Evolutionary conservation across 805 yeast species (phyloP), one percentile per base, ranked within the genome.

Genomic region (Blastobotrys peoriensis): DNA sequence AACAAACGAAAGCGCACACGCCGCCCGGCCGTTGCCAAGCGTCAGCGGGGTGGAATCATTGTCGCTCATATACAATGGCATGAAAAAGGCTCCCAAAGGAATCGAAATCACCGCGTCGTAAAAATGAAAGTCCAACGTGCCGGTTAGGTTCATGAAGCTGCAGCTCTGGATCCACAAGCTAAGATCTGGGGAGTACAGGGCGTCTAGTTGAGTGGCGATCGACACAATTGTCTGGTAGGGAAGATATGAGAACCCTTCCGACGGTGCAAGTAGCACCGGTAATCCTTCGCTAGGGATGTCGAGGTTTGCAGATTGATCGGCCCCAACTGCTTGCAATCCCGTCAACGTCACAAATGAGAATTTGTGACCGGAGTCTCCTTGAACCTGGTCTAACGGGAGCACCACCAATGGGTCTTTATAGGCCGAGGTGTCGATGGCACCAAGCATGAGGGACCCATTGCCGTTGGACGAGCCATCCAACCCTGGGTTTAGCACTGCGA

Each of bases 141-240:
- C 60, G 3, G 40, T 42, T 2, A 51, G 10, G n/a, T 43, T 36
- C 36, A 46, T 36, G 41, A 45, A 53, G 3, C 43, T 30, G 27
- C 60, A 56, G 21, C 46, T 44, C 40, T 56, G 60, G 19, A 54
- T 39, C 60, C 60, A 56, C 17, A 50, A 16, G 18, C 38, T 43
- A 23, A 40, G 15, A 9, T 50, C 50, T 2, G 38, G 21, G 10
- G 44, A 21, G 42, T 56, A 56, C 18, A 42, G 20, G 3, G 60
- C 59, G 38, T 51, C 50, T 3, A 55, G 37, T 45, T 56, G 59
- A 18, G 53, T 40, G 6, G 59, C 60, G 30, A 56, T 43, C 36
- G 44, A 46, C 20, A 55, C 56, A 9, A 53, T 45, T 9, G 45
- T 25, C 22, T 43, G 35, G 35, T 47, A 48, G 6, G 60, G 60